Conservation (phyloP, 108 stramenopile species). For the Epithemia pelagica region DNA sequence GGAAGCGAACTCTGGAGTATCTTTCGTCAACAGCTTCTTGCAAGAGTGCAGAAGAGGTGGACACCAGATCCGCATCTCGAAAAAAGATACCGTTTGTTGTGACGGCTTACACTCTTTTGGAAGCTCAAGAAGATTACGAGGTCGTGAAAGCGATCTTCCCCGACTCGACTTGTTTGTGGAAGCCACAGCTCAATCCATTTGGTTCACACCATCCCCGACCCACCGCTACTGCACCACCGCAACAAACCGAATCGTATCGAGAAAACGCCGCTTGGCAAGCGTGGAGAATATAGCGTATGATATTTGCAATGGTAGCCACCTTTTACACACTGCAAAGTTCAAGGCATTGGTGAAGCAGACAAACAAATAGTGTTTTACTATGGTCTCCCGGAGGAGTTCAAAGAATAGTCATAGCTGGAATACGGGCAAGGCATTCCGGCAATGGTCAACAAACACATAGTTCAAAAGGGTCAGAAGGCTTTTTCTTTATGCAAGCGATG, state of each 20-base stretch:
- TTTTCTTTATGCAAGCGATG: no score
- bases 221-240: conserved; percentile 41
- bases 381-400: no score
- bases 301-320: background rate
- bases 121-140: conserved; percentile 75
- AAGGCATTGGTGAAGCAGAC: no score
- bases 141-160: conserved; percentile 28
- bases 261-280: conserved; percentile 87
- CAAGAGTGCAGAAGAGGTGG: no score
- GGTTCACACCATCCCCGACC: conserved; percentile 42
- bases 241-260: conserved; percentile 44
- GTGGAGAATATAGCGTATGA: conserved; percentile 29
- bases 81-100: conserved; percentile 43
- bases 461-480: no score
- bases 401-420: no score
- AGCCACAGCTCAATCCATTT: conserved; percentile 62
- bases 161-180: conserved; percentile 39
- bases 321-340: no score
- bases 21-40: no score
- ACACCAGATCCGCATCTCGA: no score
- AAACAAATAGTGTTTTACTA: no score
- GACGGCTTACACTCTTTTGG: conserved; percentile 77
- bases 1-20: conserved; percentile 56
- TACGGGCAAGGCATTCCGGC: no score
- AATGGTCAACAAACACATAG: no score